phyloP scores from a whole-genome alignment of 2,329 filamentous ascomycete genomes.

The Pseudogymnoascus sp. region DNA sequence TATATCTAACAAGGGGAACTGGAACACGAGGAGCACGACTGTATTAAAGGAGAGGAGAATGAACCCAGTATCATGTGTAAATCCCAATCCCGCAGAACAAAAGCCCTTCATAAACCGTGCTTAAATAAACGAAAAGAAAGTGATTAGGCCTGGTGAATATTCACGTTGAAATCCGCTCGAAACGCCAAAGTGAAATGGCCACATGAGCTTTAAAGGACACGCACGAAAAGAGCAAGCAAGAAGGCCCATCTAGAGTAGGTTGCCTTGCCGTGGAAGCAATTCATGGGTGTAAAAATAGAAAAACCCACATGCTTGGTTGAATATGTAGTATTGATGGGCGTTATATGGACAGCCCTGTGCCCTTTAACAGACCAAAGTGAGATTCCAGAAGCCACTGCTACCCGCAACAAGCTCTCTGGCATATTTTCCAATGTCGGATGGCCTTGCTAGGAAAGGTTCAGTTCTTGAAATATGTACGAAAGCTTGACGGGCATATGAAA shows the following conservation, averaged over 20 bases:
- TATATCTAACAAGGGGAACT: too few species aligned
- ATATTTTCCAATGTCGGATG: background rate
- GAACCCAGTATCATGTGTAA: too few species aligned
- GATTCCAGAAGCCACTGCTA: background rate
- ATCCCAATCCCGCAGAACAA: too few species aligned
- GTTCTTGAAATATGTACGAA: background rate
- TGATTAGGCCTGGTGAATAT: too few species aligned
- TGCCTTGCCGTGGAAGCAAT: background rate
- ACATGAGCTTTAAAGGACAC: background rate
- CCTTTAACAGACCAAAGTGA: background rate
- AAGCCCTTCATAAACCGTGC: too few species aligned
- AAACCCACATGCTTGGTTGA: background rate
- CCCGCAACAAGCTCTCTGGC: background rate
- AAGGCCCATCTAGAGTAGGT: background rate
- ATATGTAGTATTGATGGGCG: background rate
- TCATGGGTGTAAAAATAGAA: background rate
- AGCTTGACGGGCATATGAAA: background rate
- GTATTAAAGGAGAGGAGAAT: too few species aligned
- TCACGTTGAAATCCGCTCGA: background rate
- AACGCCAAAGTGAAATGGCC: background rate
- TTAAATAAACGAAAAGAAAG: too few species aligned
- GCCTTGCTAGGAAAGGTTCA: background rate
- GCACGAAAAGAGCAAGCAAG: background rate
- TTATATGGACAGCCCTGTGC: background rate
- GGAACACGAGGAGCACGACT: too few species aligned